A percentile compares a stretch with the other conserved stretches of the same genome.
These are phyloP conservation scores for Beauveria varroae DNA, from an alignment of 2,329 filamentous ascomycete genomes.

Conservation along the genomic window DNA sequence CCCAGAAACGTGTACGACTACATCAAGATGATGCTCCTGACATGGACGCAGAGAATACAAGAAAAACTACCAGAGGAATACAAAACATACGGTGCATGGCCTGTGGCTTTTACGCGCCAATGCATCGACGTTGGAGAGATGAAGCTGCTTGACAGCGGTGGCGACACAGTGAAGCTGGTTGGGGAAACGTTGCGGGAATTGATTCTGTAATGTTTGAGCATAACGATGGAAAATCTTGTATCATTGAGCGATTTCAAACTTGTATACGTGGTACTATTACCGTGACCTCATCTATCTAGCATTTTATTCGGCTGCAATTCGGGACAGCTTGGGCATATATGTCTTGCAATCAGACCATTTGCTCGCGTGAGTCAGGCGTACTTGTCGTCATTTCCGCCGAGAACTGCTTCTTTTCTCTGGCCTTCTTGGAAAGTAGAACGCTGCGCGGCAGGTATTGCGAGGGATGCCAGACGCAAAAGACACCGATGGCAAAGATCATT, in stretches of 20 bases:
- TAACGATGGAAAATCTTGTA: not conserved
- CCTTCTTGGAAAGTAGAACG: not conserved
- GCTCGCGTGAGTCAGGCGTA: not conserved
- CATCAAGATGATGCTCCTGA: conserved; percentile 23
- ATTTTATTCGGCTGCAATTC: not conserved
- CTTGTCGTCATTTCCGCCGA: not conserved
- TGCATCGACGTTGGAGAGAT: conserved; percentile 11
- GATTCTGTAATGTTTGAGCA: not conserved
- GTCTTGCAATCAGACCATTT: not conserved
- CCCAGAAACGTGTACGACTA: conserved; percentile 15
- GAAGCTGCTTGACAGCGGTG: not conserved
- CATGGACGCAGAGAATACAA: conserved; percentile 32
- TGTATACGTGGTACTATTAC: not conserved
- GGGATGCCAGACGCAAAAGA: conserved; percentile 44
- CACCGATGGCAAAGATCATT: conserved; percentile 37
- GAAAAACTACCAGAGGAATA: conserved; percentile 24
- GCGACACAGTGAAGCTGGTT: conserved; percentile 16
- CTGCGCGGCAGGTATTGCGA: conserved; percentile 26
- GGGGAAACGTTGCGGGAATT: conserved; percentile 6
- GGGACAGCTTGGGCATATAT: not conserved
- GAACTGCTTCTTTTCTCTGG: not conserved
- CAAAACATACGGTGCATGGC: conserved; percentile 26
- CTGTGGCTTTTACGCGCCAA: conserved; percentile 18
- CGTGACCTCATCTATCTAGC: not conserved
- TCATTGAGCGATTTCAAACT: not conserved